These are phyloP conservation scores for Phaeosphaeriaceae sp. DNA, from an alignment of 2,329 filamentous ascomycete genomes.

Conservation along the genomic window DNA sequence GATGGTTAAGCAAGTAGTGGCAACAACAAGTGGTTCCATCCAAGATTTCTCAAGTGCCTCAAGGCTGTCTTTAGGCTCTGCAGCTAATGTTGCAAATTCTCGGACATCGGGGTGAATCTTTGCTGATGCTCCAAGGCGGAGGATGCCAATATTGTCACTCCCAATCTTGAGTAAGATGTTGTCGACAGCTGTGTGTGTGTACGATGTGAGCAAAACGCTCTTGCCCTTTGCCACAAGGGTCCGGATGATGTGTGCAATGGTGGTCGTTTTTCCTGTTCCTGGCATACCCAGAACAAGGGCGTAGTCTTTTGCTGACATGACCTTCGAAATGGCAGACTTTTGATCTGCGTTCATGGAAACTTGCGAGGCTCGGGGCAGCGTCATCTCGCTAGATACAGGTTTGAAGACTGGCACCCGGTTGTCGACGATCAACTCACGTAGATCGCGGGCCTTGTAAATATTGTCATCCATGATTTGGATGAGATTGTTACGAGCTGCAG, in stretches of 20 bases:
- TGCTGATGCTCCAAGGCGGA: constrained; percentile 82
- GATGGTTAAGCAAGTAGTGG: constrained; percentile 92
- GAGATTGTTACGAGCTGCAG: constrained; percentile 90
- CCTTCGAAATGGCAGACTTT: constrained; percentile 83
- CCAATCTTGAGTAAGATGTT: constrained; percentile 95
- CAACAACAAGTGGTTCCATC: constrained; percentile 86
- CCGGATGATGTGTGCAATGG: constrained; percentile 95
- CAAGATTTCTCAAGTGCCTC: constrained; percentile 85
- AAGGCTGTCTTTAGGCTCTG: constrained; percentile 74
- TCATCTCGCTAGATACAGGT: constrained; percentile 63
- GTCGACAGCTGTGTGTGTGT: constrained; percentile 97
- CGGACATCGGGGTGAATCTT: constrained; percentile 90
- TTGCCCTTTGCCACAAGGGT: constrained; percentile 88
- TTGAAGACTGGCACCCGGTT: constrained; percentile 76
- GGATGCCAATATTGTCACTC: constrained; percentile 74
- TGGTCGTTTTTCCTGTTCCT: constrained; percentile 97
- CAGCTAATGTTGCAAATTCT: constrained; percentile 81
- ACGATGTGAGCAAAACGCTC: constrained; percentile 90
- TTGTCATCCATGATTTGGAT: constrained; percentile 88
- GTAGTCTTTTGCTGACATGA: constrained; percentile 95
- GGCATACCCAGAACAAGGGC: constrained; percentile 98
- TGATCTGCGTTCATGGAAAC: constrained; percentile 86
- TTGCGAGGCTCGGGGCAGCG: constrained; percentile 61
- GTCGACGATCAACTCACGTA: constrained; percentile 82
- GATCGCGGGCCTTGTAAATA: constrained; percentile 71